phyloP scores from a whole-genome alignment of 805 yeast species.

The Monosporozyma solicola region DNA sequence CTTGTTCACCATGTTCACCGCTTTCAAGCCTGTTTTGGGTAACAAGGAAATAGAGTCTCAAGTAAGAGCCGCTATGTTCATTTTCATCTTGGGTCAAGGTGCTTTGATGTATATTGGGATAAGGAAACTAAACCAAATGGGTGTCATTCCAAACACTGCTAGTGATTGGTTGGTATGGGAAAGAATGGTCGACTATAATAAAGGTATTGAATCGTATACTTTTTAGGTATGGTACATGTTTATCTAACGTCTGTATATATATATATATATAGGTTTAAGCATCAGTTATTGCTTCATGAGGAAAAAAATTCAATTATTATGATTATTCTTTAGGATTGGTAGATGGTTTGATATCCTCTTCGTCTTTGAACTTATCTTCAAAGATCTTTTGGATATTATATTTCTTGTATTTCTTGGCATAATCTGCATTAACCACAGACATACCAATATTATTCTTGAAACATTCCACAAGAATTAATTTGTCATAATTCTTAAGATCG shows the following conservation, averaged over 20 bases:
- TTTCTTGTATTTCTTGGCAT: constrained; percentile 43
- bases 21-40: constrained; percentile 44
- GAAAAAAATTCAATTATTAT: neutral
- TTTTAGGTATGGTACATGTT: constrained; percentile 8
- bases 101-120: constrained; percentile 64
- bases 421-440: constrained; percentile 64
- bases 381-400: constrained; percentile 78
- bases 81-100: constrained; percentile 40
- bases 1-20: constrained; percentile 44
- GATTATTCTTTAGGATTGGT: neutral
- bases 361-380: constrained; percentile 32
- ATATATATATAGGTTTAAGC: neutral
- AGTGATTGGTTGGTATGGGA: constrained; percentile 96
- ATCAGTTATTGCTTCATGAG: neutral
- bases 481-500: constrained; percentile 71
- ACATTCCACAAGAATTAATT: constrained; percentile 75
- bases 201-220: constrained; percentile 14
- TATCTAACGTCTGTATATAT: constrained; percentile 2
- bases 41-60: constrained; percentile 22
- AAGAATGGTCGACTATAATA: constrained; percentile 25
- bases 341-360: constrained; percentile 1
- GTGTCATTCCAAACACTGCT: constrained; percentile 74
- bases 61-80: constrained; percentile 34
- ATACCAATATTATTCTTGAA: constrained; percentile 84
- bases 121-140: constrained; percentile 82